Base-by-base conservation (phyloP, 164 flowering plant species). In the Umbellularia californica region DNA sequence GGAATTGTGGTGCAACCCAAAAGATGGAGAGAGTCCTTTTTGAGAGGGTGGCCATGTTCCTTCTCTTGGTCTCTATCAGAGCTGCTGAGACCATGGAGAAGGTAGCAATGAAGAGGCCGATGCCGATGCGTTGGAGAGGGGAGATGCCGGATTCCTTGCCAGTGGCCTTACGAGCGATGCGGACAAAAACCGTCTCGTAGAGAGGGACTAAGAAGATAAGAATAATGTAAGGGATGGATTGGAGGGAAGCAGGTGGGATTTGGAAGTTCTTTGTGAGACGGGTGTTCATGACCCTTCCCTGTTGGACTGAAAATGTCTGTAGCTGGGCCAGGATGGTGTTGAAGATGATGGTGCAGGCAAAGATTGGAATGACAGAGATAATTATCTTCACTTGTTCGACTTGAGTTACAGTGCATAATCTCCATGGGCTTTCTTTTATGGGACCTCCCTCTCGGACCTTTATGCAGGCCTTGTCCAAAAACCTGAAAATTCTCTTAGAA, bases 391-490 rank as follows among this genome's bases (percentile, higher is more conserved):
- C 90, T 86, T 89, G 88, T 77, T 90, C 90, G 0, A 92, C 95
- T 85, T 90, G 92, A 41, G 82, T 74, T 17, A 85, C 83, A 0
- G 88, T 85, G 84, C 97, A 92, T 33, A 89, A 77, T 69, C 82
- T 84, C 97, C 94, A 92, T 50, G 89, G 87, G 71, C 88, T 84
- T 74, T 93, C 95, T 62, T 77, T 81, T 2, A 35, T 65, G 4
- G 72, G 76, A 14, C 35, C 71, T 17, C 77, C 85, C 14, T 85
- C 90, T 81, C 81, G 77, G 13, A 50, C 71, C 77, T 78, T 89
- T 66, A 95, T 86, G 90, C 93, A 90, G 23, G 99, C 99, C 76
- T 93, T 95, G 87, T 95, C 95, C 87, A 95, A 75, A 83, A 89
- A 95, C 82, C 97, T 94, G 87, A 67, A 77, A n/a, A 22, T 25